These are phyloP conservation scores for Pichia eremophila DNA, from an alignment of 805 yeast genomes.

Conservation along the genomic window DNA sequence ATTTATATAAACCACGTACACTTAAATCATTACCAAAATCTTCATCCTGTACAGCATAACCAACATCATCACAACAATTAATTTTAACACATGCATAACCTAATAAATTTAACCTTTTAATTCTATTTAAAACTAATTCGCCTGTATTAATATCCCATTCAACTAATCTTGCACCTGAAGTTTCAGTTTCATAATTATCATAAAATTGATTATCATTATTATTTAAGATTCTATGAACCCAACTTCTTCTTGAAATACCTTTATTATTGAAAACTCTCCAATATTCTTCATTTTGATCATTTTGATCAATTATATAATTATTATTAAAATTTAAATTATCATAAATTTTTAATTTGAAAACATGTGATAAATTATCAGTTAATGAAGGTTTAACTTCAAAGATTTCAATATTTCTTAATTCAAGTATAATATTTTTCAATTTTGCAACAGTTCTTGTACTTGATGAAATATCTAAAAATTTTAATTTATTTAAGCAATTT, in stretches of 20 bases:
- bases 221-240: constrained; percentile 36
- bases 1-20: constrained; percentile 46
- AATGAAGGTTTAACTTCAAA: constrained; percentile 57
- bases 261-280: constrained; percentile 46
- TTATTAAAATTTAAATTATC: constrained; percentile 12
- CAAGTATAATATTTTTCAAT: background rate
- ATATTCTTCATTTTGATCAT: constrained; percentile 10
- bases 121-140: constrained; percentile 40
- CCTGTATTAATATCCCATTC: constrained; percentile 60
- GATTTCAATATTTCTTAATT: constrained; percentile 26
- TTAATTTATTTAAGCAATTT: constrained; percentile 28
- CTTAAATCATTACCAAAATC: constrained; percentile 45
- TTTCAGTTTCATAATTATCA: constrained; percentile 25
- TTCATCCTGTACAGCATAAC: constrained; percentile 30
- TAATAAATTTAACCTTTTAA: constrained; percentile 38
- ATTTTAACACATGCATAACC: constrained; percentile 46
- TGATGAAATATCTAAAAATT: constrained; percentile 5
- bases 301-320: background rate
- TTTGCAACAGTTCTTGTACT: constrained; percentile 1
- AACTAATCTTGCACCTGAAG: constrained; percentile 23
- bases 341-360: constrained; percentile 9
- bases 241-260: constrained; percentile 65
- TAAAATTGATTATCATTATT: constrained; percentile 6
- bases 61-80: constrained; percentile 45
- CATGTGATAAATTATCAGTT: constrained; percentile 24